Base-by-base conservation (phyloP, 2,329 filamentous ascomycete genomes). In the Neurospora crassa region DNA sequence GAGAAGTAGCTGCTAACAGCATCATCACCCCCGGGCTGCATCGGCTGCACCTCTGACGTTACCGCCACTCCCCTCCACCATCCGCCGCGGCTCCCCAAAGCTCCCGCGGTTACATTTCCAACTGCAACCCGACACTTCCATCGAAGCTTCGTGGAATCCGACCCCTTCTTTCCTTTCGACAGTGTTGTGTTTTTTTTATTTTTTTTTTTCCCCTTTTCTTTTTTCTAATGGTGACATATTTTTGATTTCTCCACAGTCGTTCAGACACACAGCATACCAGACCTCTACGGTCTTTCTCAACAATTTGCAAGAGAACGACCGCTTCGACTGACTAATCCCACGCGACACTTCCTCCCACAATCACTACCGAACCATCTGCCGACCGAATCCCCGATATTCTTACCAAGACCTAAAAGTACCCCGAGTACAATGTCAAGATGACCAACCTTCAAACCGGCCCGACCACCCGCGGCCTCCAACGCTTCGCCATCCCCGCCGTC, bases 401-500 rank as follows among this genome's bases (percentile, higher is more conserved):
- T 45, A 29, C 47, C 11, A 37, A 59, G n/a, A 12, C 24, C 45
- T n/a, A 34, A 47, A 78, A 77, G 75, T 71, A 71, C 72, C 68
- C 7, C 34, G 70, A 37, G 43, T 71, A 70, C 71, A 40, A 71
- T 74, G 68, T 59, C 73, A 43, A 72, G 68, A 78, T 76, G 75
- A 72, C 71, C 59, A 67, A 73, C 42, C 71, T 73, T 67, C 72
- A 75, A 68, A 80, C 80, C 29, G 79, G 79, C 47, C 80, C 80
- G 74, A 83, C 78, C 78, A 71, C 74, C 79, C 76, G 78, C 81
- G 82, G 77, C 79, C 81, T 88, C 72, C 84, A 86, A 76, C 79
- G 81, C 68, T 82, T 93, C 69, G 90, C 91, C 72, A 87, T 94
- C n/a, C 91, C 91, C 16, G 86, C 84, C 71, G 91, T 92, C 67